A percentile compares a stretch with the other conserved stretches of the same genome.
Conservation (phyloP, 805 yeast genomes). For the Candida insectorum region DNA sequence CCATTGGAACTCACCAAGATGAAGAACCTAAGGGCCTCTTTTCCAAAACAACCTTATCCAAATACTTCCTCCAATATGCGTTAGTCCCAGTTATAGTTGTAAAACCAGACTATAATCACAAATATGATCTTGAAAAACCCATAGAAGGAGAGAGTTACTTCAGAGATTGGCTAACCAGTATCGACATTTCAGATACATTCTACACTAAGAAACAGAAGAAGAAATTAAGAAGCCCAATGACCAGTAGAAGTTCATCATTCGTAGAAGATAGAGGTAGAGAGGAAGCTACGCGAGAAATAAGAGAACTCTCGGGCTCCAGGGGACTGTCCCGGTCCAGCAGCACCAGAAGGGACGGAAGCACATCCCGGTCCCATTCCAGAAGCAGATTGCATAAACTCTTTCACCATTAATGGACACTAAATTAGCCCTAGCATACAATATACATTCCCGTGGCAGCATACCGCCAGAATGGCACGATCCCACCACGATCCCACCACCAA, state of each 20-base stretch:
- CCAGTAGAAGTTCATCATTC: constrained; percentile 6
- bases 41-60: constrained; percentile 33
- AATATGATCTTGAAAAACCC: constrained; percentile 27
- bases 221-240: constrained; percentile 6
- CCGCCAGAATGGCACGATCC: too few species aligned
- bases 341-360: too few species aligned
- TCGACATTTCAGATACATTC: constrained; percentile 18
- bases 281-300: too few species aligned
- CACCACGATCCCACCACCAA: too few species aligned
- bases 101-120: constrained; percentile 34
- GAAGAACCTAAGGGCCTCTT: constrained; percentile 23
- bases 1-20: constrained; percentile 39
- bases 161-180: constrained; percentile 27
- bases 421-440: too few species aligned
- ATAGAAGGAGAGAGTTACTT: constrained; percentile 35
- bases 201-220: constrained; percentile 17
- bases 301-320: too few species aligned
- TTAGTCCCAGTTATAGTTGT: constrained; percentile 44
- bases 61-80: constrained; percentile 40
- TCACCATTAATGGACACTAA: too few species aligned
- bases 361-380: too few species aligned
- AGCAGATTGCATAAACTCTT: too few species aligned
- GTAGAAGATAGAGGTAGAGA: constrained; percentile 11
- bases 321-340: too few species aligned
- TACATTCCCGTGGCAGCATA: too few species aligned